These are phyloP conservation scores for Aspergillus sp. DNA, from an alignment of 2,329 filamentous ascomycete species.

Conservation along the genomic window DNA sequence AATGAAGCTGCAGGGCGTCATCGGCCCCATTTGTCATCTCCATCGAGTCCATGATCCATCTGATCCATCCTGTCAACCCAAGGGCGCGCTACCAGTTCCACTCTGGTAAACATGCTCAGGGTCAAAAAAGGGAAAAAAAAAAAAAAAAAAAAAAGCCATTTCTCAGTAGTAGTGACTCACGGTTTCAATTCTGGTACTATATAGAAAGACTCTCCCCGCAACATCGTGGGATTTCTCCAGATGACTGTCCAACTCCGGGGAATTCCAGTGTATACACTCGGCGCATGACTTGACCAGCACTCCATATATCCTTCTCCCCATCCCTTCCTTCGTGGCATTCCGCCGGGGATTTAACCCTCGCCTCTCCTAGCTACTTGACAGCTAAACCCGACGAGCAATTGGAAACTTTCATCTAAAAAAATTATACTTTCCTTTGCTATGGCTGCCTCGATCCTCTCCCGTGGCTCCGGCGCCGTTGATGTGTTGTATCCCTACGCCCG, in stretches of 20 bases:
- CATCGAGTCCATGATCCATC: neutral
- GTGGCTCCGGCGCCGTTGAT: constrained; percentile 28
- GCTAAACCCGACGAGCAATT: neutral
- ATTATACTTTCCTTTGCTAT: neutral
- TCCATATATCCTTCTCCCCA: neutral
- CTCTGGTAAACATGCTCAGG: neutral
- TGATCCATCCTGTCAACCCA: neutral
- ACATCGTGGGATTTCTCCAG: neutral
- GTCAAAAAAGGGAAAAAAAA: neutral
- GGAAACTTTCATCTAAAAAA: neutral
- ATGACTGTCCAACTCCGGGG: neutral
- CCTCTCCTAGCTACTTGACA: too few relatives aligned
- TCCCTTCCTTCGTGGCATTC: neutral
- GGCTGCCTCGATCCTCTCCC: constrained; percentile 27
- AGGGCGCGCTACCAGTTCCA: neutral
- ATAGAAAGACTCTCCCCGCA: neutral
- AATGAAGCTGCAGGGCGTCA: neutral
- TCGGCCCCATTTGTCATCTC: constrained; percentile 3
- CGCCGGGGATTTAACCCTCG: neutral
- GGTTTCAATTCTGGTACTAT: neutral
- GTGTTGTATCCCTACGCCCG: constrained; percentile 26
- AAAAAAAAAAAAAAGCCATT: too few relatives aligned
- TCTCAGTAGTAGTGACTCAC: neutral
- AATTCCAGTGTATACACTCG: neutral
- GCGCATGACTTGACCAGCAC: neutral